These are phyloP conservation scores for Apiotrichum veenhuisii DNA, from an alignment of 1,284 basidiomycete species.

Conservation along the genomic window DNA sequence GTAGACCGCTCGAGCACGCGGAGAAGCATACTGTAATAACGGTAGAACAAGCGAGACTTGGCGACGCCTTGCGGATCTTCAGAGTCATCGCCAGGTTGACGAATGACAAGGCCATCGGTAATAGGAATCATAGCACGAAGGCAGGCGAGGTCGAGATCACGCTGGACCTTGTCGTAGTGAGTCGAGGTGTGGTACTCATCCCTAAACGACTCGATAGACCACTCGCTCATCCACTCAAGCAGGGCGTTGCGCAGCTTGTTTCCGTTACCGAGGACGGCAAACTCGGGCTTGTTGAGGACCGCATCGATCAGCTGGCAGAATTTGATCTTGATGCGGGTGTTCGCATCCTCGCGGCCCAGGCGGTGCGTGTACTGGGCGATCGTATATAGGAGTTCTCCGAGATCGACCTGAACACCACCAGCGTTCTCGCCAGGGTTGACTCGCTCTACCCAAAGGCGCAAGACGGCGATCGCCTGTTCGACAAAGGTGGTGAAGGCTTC, in stretches of 20 bases:
- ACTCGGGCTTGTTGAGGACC: conserved; percentile 61
- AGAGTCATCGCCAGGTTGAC: conserved; percentile 57
- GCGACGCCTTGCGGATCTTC: conserved; percentile 66
- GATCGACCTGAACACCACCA: conserved; percentile 62
- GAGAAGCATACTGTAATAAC: conserved; percentile 65
- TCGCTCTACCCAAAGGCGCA: conserved; percentile 73
- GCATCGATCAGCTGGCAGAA: conserved; percentile 71
- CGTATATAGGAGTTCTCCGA: conserved; percentile 62
- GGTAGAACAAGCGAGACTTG: conserved; percentile 70
- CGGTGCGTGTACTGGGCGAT: conserved; percentile 66
- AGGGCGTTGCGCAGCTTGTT: conserved; percentile 64
- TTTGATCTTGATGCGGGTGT: conserved; percentile 66
- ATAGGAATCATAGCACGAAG: conserved; percentile 68
- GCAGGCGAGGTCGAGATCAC: conserved; percentile 67
- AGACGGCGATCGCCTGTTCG: conserved; percentile 67
- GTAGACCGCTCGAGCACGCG: conserved; percentile 58
- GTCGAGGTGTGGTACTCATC: conserved; percentile 17
- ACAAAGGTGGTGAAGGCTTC: conserved; percentile 64
- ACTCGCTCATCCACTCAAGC: conserved; percentile 69
- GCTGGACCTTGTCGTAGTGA: conserved; percentile 24
- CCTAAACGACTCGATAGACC: conserved; percentile 53
- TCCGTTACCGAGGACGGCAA: conserved; percentile 64
- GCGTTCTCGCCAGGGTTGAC: conserved; percentile 60
- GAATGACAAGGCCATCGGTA: conserved; percentile 70
- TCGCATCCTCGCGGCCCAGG: conserved; percentile 55